These are phyloP conservation scores for Vishniacozyma victoriae DNA, from an alignment of 768 basidiomycete genomes.

Conservation along the genomic window DNA sequence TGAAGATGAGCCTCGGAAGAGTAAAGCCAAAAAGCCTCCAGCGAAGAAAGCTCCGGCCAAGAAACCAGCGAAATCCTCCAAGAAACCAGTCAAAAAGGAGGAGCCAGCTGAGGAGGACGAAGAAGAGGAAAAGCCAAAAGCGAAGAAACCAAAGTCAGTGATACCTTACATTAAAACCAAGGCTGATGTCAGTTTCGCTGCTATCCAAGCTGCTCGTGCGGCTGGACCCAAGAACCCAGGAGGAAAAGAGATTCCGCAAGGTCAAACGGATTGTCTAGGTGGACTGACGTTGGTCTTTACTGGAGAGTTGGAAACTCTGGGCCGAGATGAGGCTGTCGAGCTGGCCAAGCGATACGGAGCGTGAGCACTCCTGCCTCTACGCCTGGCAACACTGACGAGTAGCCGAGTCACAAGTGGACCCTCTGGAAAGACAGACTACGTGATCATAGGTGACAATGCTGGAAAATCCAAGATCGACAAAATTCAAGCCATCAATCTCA, in stretches of 20 bases:
- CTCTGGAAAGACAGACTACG: conserved; percentile 81
- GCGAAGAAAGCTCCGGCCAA: conserved; percentile 15
- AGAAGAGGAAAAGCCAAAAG: conserved; percentile 46
- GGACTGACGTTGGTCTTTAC: conserved; percentile 94
- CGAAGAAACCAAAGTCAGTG: conserved; percentile 42
- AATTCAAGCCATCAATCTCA: conserved; percentile 72
- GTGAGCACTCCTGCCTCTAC: conserved; percentile 52
- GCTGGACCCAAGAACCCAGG: conserved; percentile 49
- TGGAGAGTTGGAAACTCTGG: conserved; percentile 78
- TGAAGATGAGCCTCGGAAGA: conserved; percentile 17
- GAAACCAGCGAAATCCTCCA: conserved; percentile 11
- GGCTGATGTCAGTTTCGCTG: background rate
- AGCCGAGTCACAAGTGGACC: conserved; percentile 84
- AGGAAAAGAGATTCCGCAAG: conserved; percentile 66
- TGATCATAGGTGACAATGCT: conserved; percentile 79
- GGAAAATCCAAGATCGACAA: conserved; percentile 81
- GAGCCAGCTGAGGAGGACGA: conserved; percentile 14
- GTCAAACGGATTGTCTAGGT: conserved; percentile 64
- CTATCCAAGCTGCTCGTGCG: conserved; percentile 14
- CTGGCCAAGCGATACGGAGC: conserved; percentile 88
- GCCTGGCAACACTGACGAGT: background rate
- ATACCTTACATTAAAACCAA: no score
- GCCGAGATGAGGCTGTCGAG: conserved; percentile 78
- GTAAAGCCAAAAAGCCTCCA: conserved; percentile 10
- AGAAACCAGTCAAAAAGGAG: conserved; percentile 12